Evolutionary conservation across 1,284 basidiomycete genomes (phyloP).

Genomic region (Ustilago crameri): DNA sequence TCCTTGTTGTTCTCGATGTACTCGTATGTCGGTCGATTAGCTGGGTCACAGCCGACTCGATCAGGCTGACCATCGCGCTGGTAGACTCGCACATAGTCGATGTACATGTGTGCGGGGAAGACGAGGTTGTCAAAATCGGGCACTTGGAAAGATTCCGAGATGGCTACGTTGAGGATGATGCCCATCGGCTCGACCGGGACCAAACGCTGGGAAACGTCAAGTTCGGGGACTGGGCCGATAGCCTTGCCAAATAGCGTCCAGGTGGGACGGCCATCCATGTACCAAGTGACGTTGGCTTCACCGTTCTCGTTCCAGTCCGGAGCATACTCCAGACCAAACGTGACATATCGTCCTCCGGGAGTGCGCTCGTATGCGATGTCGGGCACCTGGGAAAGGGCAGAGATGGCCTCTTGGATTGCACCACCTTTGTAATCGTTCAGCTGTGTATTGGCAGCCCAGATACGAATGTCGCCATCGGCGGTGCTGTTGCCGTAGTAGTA

Average conservation of each 20-base stretch:
- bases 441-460: slow-evolving; percentile 52
- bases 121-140: slow-evolving; percentile 68
- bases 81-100: slow-evolving; percentile 71
- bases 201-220: slow-evolving; percentile 55
- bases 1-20: slow-evolving; percentile 66
- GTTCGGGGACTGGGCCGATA: slow-evolving; percentile 41
- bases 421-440: slow-evolving; percentile 65
- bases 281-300: slow-evolving; percentile 60
- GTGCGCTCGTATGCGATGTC: slow-evolving; percentile 53
- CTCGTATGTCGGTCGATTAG: slow-evolving; percentile 60
- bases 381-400: slow-evolving; percentile 57
- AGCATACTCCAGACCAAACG: slow-evolving; percentile 66
- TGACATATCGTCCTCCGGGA: slow-evolving; percentile 38
- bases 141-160: slow-evolving; percentile 70
- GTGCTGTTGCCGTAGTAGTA: slow-evolving; percentile 60
- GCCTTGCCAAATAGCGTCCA: slow-evolving; percentile 59
- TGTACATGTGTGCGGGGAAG: slow-evolving; percentile 70
- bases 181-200: slow-evolving; percentile 64
- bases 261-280: slow-evolving; percentile 62
- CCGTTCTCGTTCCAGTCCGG: slow-evolving; percentile 62
- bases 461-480: slow-evolving; percentile 30
- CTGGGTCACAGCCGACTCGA: slow-evolving; percentile 63
- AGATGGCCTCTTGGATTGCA: slow-evolving; percentile 66
- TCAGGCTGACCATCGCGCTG: slow-evolving; percentile 69
- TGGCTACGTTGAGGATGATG: slow-evolving; percentile 51